Percentiles rank a stretch among this genome's conserved stretches.
These are phyloP conservation scores for Paramecium bursaria DNA, from an alignment of 73 alveolate genomes.

Conservation along the genomic window DNA sequence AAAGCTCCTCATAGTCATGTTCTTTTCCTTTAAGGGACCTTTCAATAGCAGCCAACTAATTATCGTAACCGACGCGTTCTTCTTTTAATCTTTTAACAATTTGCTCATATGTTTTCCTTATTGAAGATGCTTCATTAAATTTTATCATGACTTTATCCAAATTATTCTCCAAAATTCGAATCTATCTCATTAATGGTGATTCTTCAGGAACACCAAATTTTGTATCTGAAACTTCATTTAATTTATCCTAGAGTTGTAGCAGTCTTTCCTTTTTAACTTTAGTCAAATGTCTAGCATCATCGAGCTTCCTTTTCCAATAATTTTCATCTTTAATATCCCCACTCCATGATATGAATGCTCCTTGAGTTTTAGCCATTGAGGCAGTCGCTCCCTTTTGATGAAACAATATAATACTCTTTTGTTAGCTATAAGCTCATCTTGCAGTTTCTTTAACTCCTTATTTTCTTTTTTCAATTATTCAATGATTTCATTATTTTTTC, in stretches of 20 bases:
- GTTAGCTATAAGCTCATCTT: constrained; percentile 71
- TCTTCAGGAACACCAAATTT: constrained; percentile 80
- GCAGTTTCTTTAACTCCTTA: constrained; percentile 51
- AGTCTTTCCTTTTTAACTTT: constrained; percentile 61
- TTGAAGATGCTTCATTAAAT: constrained; percentile 83
- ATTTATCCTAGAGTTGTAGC: constrained; percentile 55
- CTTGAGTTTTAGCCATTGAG: constrained; percentile 65
- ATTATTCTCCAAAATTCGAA: constrained; percentile 88
- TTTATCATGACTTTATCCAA: constrained; percentile 85
- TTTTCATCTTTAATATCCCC: constrained; percentile 73
- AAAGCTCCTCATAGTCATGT: constrained; percentile 97
- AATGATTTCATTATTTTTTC: constrained; percentile 62
- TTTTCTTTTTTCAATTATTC: constrained; percentile 67
- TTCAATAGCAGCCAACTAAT: constrained; percentile 98
- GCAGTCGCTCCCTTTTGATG: constrained; percentile 64
- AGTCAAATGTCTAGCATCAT: constrained; percentile 68
- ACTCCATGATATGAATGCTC: constrained; percentile 68
- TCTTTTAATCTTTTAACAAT: constrained; percentile 91
- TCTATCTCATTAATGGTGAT: constrained; percentile 90
- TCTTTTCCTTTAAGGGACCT: constrained; percentile 94
- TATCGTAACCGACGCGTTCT: constrained; percentile 99
- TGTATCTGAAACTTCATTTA: constrained; percentile 66
- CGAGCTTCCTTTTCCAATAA: constrained; percentile 72
- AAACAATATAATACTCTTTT: constrained; percentile 52
- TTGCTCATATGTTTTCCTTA: constrained; percentile 84